A percentile compares a stretch with the other conserved stretches of the same genome.
Evolutionary conservation across 2,329 filamentous ascomycete species (phyloP).

Genomic region (Penicillium frequentans): DNA sequence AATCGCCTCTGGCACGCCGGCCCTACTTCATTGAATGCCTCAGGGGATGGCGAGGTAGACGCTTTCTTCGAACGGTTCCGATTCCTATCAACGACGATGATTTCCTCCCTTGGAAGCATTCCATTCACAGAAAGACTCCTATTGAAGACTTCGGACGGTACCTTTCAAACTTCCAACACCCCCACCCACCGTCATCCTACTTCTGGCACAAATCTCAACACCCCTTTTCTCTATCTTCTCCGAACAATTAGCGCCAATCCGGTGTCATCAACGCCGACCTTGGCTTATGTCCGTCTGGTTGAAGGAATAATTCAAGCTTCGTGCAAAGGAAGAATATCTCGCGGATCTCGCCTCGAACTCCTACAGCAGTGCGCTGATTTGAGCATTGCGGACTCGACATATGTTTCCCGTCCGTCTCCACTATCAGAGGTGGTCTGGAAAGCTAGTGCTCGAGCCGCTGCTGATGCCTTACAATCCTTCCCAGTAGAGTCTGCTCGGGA

Average conservation of each 20-base stretch:
- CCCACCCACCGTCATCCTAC: conserved; percentile 33
- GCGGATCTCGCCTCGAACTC: conserved; percentile 39
- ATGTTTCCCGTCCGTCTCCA: conserved; percentile 15
- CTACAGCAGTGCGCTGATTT: conserved; percentile 39
- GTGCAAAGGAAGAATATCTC: conserved; percentile 34
- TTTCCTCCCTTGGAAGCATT: conserved; percentile 51
- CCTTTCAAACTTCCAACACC: conserved; percentile 49
- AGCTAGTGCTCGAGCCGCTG: conserved; percentile 33
- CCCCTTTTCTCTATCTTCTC: conserved; percentile 42
- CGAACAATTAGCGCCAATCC: conserved; percentile 30
- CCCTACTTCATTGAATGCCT: conserved; percentile 39
- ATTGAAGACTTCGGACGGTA: conserved; percentile 55
- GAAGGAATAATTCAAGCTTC: conserved; percentile 32
- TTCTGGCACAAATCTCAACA: conserved; percentile 30
- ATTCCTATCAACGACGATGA: conserved; percentile 53
- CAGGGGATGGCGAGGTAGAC: conserved; percentile 27
- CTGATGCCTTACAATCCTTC: conserved; percentile 42
- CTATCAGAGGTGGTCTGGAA: conserved; percentile 33
- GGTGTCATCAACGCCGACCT: conserved; percentile 16
- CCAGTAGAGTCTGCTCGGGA: conserved; percentile 41
- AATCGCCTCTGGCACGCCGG: conserved; percentile 67
- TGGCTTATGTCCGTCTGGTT: conserved; percentile 31
- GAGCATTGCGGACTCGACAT: not conserved
- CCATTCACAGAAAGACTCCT: conserved; percentile 53
- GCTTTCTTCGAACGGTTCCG: conserved; percentile 51